Conservation (phyloP, 2,329 filamentous ascomycete species). For the Pseudohalonectria lignicola region DNA sequence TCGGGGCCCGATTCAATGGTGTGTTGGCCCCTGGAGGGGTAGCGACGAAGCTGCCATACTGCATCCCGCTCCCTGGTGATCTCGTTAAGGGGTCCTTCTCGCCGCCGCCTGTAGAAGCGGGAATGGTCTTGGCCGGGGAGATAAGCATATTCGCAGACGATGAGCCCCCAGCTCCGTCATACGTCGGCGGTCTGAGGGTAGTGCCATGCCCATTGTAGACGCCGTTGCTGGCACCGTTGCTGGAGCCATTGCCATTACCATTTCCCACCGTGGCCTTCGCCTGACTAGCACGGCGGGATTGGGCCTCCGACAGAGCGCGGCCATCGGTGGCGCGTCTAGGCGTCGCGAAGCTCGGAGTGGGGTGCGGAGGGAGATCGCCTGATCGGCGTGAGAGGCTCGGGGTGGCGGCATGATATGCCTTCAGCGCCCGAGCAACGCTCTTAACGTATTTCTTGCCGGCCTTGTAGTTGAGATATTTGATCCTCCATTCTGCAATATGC, state of each 20-base stretch:
- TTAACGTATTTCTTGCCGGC: slow-evolving; percentile 92
- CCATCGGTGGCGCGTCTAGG: slow-evolving; percentile 12
- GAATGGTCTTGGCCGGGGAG: slow-evolving; percentile 13
- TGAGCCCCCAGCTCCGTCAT: too few relatives aligned
- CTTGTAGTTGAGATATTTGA: slow-evolving; percentile 94
- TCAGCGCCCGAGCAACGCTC: slow-evolving; percentile 58
- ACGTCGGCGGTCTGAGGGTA: slow-evolving; percentile 8
- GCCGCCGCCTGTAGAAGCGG: slow-evolving; percentile 5
- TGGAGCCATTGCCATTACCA: too few relatives aligned
- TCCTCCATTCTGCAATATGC: slow-evolving; percentile 81
- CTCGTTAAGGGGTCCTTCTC: slow-evolving; percentile 30
- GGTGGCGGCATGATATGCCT: slow-evolving; percentile 24
- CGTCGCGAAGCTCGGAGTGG: slow-evolving; percentile 18
- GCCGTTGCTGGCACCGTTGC: slow-evolving; percentile 9
- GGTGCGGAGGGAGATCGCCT: slow-evolving; percentile 19
- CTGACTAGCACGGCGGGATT: too few relatives aligned
- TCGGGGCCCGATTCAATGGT: slow-evolving; percentile 11
- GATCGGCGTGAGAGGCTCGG: slow-evolving; percentile 24
- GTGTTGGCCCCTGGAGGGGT: slow-evolving; percentile 22
- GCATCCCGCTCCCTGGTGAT: slow-evolving; percentile 23
- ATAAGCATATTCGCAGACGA: too few relatives aligned
- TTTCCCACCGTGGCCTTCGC: too few relatives aligned
- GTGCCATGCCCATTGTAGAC: slow-evolving; percentile 2
- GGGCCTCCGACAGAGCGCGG: too few relatives aligned
- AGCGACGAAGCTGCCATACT: slow-evolving; percentile 42